Base-by-base conservation (phyloP, 768 basidiomycete genomes). In the Mrakia hoshinonis region DNA sequence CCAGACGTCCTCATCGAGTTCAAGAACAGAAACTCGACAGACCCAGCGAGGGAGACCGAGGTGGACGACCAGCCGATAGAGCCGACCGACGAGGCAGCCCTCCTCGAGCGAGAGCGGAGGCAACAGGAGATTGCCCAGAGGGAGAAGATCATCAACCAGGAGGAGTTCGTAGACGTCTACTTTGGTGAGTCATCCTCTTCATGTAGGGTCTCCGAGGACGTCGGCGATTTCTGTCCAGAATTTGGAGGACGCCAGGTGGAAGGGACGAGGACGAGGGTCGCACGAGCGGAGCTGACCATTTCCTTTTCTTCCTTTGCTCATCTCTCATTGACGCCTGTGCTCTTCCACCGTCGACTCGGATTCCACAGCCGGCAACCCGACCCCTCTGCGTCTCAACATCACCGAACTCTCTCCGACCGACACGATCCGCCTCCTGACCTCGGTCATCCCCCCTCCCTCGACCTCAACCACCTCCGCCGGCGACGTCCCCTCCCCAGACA, bases 111-210 rank as follows among this genome's bases (percentile, higher is more conserved):
- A 13, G 18, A 10, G 11, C 31, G 6, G 3, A 10, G 7, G 5
- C 31, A 61, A 31, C 31, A 61, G 58, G 31, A 20, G 15, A 61
- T 29, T 29, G 2, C 10, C 6, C 12, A 61, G 36, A 22, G 6
- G 1, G 58, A 61, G 58, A 20, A 34, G 1, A 3, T 60, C 43
- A 38, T 46, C 7, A 34, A 68, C 29, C 51, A 54, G 67, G 43
- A 61, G 58, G 67, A 68, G 67, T 68, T 68, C 31, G 39, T 60
- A 24, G 67, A 68, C 43, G 67, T 68, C 15, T 68, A 43, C 13
- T 66, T 49, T 15, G 9, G 64, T 66, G 64, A 26, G 64, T 66
- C 24, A 15, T 1, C 29, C 6, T 24, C 24, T 24, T n/a, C n/a
- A n/a, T n/a, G n/a, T n/a, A n/a, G n/a, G n/a, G n/a, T n/a, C n/a